A percentile compares a stretch with the other conserved stretches of the same genome.
Evolutionary conservation across 352 stramenopile species (phyloP).

Genomic region (Blastocystis sp.): DNA sequence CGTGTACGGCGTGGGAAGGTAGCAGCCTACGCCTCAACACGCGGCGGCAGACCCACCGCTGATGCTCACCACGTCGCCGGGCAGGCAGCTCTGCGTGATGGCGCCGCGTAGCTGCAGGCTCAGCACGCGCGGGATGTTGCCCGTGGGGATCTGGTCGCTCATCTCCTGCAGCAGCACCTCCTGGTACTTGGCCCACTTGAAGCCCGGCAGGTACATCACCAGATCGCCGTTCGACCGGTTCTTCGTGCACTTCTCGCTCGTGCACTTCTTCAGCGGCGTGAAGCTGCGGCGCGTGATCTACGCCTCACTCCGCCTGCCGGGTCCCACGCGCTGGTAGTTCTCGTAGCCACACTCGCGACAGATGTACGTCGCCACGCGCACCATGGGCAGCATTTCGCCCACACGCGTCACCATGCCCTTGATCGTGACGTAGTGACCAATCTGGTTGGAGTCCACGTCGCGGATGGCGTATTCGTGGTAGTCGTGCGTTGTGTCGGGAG

Average conservation of each 20-base stretch:
- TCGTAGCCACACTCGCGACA: conserved; percentile 86
- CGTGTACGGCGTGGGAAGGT: conserved; percentile 85
- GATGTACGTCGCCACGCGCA: conserved; percentile 94
- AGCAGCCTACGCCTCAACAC: conserved; percentile 86
- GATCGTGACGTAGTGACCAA: conserved; percentile 91
- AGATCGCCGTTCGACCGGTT: conserved; percentile 86
- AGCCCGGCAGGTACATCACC: conserved; percentile 94
- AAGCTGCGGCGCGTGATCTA: conserved; percentile 86
- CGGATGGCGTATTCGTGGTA: conserved; percentile 87
- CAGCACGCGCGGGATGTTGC: conserved; percentile 91
- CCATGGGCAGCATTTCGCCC: conserved; percentile 91
- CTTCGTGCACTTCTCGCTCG: conserved; percentile 82
- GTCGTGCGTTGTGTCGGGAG: background rate
- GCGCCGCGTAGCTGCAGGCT: conserved; percentile 96
- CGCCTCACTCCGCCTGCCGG: conserved; percentile 82
- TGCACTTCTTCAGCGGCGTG: conserved; percentile 86
- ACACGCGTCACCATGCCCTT: conserved; percentile 95
- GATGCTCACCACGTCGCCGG: conserved; percentile 90
- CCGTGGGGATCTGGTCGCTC: conserved; percentile 92
- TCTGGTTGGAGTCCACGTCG: conserved; percentile 90
- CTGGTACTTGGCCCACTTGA: conserved; percentile 96
- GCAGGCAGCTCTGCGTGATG: conserved; percentile 92
- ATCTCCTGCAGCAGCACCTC: conserved; percentile 95
- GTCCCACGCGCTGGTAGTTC: conserved; percentile 88
- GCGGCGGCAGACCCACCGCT: conserved; percentile 95